Base-by-base conservation (phyloP, 2,329 filamentous ascomycete genomes). In the Amylocarpus encephaloides region DNA sequence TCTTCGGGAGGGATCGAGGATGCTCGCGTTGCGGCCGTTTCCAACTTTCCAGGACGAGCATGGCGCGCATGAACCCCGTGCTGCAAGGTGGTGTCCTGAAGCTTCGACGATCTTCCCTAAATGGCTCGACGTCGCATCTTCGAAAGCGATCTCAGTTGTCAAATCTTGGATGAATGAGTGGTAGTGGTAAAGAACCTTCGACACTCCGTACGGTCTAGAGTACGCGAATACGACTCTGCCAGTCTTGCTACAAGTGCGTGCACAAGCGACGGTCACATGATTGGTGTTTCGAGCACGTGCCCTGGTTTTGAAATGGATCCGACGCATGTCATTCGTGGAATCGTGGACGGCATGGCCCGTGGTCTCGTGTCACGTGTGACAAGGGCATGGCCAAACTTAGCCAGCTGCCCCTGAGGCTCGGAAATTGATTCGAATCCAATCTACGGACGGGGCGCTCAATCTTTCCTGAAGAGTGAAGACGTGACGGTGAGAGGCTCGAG, bases 321-420 rank as follows among this genome's bases (percentile, higher is more conserved):
- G 19, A 40, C 16, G 38, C 38, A 40, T 16, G 38, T 40, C 38
- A 40, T 40, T 40, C 38, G 18, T 18, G 13, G 10, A 40, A 9
- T 40, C 38, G 18, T 18, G 13, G 10, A 5, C 13, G 38, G 10
- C 38, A 16, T 16, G 38, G 38, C 6, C 13, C 3, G 38, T 5
- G 38, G 10, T 4, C 6, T 11, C 32, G n/a, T 34, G n/a, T 34
- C 32, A 9, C 32, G 38, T 40, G 34, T 36, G 34, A 36, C 34
- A 5, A 10, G 34, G 12, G 34, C n/a, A 16, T 19, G 40, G 40
- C 22, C 40, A 43, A 43, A 43, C 29, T n/a, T n/a, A n/a, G n/a
- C n/a, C n/a, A n/a, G n/a, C n/a, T 26, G 12, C 40, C 40, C 40
- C 40, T 43, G 40, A 43, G 40, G 12, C 40, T 22, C 40, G 40